Conservation (phyloP, 2,329 filamentous ascomycete genomes). For the Beauveria rudraprayagi region DNA sequence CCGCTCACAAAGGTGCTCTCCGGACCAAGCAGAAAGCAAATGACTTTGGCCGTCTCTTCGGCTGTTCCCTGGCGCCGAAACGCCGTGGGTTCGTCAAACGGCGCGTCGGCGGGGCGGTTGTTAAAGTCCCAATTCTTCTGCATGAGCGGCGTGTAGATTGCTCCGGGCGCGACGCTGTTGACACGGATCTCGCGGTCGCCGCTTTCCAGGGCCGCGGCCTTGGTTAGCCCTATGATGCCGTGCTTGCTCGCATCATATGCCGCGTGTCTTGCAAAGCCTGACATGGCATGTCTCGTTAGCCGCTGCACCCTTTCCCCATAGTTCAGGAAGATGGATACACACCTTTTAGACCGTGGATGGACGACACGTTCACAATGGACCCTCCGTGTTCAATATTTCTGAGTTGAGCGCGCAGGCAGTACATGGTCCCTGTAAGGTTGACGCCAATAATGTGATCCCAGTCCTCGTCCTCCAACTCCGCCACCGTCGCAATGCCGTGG, state of each 20-base stretch:
- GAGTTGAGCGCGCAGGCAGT: slow-evolving; percentile 37
- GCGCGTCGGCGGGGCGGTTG: slow-evolving; percentile 26
- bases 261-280: slow-evolving; percentile 23
- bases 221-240: slow-evolving; percentile 26
- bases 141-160: slow-evolving; percentile 41
- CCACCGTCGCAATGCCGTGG: slow-evolving; percentile 30
- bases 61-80: slow-evolving; percentile 37
- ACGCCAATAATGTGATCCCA: slow-evolving; percentile 39
- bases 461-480: slow-evolving; percentile 35
- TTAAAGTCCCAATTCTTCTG: slow-evolving; percentile 31
- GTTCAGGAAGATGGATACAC: not conserved
- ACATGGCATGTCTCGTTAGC: slow-evolving; percentile 15
- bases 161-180: slow-evolving; percentile 38
- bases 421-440: slow-evolving; percentile 41
- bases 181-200: slow-evolving; percentile 33
- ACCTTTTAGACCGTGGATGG: slow-evolving; percentile 37
- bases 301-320: slow-evolving; percentile 17
- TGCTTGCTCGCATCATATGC: slow-evolving; percentile 29
- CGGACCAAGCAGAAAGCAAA: slow-evolving; percentile 39
- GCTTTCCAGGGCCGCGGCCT: slow-evolving; percentile 25
- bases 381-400: slow-evolving; percentile 39
- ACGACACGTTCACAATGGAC: slow-evolving; percentile 51
- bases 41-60: slow-evolving; percentile 38
- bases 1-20: slow-evolving; percentile 39
- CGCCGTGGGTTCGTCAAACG: slow-evolving; percentile 34